A percentile compares a stretch with the other conserved stretches of the same genome.
Evolutionary conservation across 331 rosid species (phyloP).

Genomic region (Dryas integrifolia): DNA sequence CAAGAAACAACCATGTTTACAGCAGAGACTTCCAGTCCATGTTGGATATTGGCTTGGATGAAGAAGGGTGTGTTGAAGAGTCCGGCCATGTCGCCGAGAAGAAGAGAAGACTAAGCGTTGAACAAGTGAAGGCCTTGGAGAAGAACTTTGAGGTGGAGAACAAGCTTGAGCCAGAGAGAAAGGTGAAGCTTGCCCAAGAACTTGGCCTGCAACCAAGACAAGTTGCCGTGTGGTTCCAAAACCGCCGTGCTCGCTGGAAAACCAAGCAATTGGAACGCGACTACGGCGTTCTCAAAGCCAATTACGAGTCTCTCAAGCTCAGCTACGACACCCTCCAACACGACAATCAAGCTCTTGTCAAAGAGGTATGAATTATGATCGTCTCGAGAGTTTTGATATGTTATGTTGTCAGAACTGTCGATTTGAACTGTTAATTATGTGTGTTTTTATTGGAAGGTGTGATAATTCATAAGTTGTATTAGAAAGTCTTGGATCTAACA

Average conservation of each 20-base stretch:
- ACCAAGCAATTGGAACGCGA: slow-evolving; percentile 89
- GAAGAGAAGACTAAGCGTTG: slow-evolving; percentile 69
- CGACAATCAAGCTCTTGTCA: slow-evolving; percentile 58
- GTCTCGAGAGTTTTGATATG: no score
- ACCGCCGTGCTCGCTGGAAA: slow-evolving; percentile 93
- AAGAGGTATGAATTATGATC: slow-evolving; percentile 42
- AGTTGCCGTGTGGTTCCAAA: slow-evolving; percentile 93
- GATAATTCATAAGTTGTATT: no score
- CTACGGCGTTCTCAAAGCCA: slow-evolving; percentile 66
- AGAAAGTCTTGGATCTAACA: background rate
- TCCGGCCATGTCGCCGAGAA: slow-evolving; percentile 58
- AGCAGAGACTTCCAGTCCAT: slow-evolving; percentile 65
- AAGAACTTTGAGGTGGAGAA: slow-evolving; percentile 87
- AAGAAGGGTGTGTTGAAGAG: slow-evolving; percentile 74
- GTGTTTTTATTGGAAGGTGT: background rate
- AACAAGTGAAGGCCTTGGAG: slow-evolving; percentile 88
- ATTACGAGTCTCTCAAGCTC: slow-evolving; percentile 54
- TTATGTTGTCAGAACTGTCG: background rate
- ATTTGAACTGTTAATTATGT: background rate
- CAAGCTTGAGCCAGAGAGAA: slow-evolving; percentile 92
- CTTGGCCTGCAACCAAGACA: slow-evolving; percentile 86
- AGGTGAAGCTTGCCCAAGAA: slow-evolving; percentile 77
- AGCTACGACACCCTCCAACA: slow-evolving; percentile 52
- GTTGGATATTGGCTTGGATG: slow-evolving; percentile 68
- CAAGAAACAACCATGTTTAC: slow-evolving; percentile 60